Percentiles rank a stretch among this genome's conserved stretches.
phyloP scores from a whole-genome alignment of 1,284 basidiomycete species.

The Vanrija sp. region DNA sequence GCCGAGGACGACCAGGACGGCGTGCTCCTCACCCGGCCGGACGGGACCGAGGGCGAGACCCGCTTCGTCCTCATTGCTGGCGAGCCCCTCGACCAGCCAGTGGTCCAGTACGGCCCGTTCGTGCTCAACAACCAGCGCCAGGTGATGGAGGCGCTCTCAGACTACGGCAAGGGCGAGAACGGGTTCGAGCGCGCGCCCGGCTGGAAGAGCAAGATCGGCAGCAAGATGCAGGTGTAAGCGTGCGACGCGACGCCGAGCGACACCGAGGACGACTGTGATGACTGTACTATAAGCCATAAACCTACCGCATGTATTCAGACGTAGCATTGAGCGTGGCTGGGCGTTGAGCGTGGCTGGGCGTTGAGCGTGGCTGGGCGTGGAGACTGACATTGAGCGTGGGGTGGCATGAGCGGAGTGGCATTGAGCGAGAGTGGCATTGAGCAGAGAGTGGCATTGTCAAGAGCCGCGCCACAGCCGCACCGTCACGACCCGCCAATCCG shows the following conservation, averaged over 20 bases:
- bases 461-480: too few relatives aligned
- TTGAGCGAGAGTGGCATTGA: too few relatives aligned
- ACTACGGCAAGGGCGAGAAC: conserved; percentile 74
- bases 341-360: too few relatives aligned
- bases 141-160: conserved; percentile 74
- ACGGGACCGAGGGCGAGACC: conserved; percentile 58
- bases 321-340: too few relatives aligned
- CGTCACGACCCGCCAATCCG: too few relatives aligned
- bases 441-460: too few relatives aligned
- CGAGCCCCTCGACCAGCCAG: conserved; percentile 81
- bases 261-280: neutral
- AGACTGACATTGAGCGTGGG: too few relatives aligned
- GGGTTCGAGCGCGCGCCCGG: conserved; percentile 86
- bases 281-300: neutral
- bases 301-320: neutral
- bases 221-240: neutral
- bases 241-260: neutral
- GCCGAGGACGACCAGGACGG: conserved; percentile 40
- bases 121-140: conserved; percentile 78
- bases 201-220: conserved; percentile 80
- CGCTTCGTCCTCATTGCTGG: conserved; percentile 77
- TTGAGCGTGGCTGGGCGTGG: too few relatives aligned
- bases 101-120: conserved; percentile 59
- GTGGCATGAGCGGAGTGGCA: too few relatives aligned
- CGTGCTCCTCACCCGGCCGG: conserved; percentile 45